Evolutionary conservation across 352 stramenopile genomes (phyloP).

Genomic region (Bremia lactucae): DNA sequence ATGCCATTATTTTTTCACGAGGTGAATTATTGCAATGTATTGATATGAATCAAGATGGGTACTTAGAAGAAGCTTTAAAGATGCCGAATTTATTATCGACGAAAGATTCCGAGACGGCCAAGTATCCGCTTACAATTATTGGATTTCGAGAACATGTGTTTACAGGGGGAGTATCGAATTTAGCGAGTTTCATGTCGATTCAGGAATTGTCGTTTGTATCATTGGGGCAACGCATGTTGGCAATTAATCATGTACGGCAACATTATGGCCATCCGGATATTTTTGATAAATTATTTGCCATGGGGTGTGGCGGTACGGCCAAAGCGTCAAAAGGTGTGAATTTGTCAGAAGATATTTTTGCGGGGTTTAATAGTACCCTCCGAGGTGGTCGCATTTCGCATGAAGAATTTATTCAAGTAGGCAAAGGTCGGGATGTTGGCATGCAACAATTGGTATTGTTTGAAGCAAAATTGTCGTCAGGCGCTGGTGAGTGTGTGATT

Average conservation of each 20-base stretch:
- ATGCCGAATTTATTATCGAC: conserved; percentile 83
- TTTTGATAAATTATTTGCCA: conserved; percentile 81
- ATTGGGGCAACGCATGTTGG: conserved; percentile 77
- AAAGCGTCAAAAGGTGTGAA: conserved; percentile 82
- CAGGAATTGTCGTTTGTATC: conserved; percentile 82
- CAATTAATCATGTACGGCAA: conserved; percentile 61
- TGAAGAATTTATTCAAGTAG: conserved; percentile 83
- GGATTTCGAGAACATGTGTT: conserved; percentile 84
- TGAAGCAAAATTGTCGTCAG: conserved; percentile 95
- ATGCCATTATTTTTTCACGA: conserved; percentile 81
- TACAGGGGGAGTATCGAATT: conserved; percentile 71
- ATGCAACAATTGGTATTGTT: conserved; percentile 98
- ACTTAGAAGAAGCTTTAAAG: conserved; percentile 78
- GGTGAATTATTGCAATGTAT: conserved; percentile 84
- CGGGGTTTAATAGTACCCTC: conserved; percentile 77
- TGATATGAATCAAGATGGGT: conserved; percentile 86
- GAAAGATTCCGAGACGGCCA: conserved; percentile 55
- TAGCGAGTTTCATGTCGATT: conserved; percentile 84
- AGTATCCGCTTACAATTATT: conserved; percentile 72
- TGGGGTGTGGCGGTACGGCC: conserved; percentile 66
- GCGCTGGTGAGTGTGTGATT: conserved; percentile 94
- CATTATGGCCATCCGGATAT: conserved; percentile 86
- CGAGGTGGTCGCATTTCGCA: conserved; percentile 68
- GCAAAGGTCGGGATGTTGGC: conserved; percentile 97
- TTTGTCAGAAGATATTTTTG: conserved; percentile 86